phyloP scores from a whole-genome alignment of 2,329 filamentous ascomycete species.

The Paecilomyces niveus region DNA sequence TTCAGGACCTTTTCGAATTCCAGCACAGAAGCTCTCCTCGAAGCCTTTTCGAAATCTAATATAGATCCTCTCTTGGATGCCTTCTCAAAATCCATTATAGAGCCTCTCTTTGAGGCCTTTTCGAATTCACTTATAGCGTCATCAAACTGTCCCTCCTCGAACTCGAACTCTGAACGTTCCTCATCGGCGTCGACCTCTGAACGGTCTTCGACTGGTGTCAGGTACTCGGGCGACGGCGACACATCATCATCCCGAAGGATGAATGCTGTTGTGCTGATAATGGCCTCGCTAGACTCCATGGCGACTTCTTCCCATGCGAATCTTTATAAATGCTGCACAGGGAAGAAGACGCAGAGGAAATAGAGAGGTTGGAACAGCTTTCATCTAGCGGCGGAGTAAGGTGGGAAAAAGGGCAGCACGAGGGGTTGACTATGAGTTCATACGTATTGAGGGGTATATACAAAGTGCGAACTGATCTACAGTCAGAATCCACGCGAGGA shows the following conservation, averaged over 20 bases:
- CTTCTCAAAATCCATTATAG: background rate
- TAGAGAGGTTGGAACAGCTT: background rate
- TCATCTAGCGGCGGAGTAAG: background rate
- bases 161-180: background rate
- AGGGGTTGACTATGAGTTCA: background rate
- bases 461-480: background rate
- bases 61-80: too few species aligned
- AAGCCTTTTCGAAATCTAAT: too few species aligned
- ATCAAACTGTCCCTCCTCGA: conserved; percentile 5
- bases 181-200: conserved; percentile 4
- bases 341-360: background rate
- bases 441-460: background rate
- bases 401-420: background rate
- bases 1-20: too few species aligned
- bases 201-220: background rate
- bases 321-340: background rate
- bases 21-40: too few species aligned
- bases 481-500: background rate
- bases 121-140: conserved; percentile 4
- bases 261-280: background rate
- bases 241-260: background rate
- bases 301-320: background rate
- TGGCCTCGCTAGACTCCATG: background rate
- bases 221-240: background rate
- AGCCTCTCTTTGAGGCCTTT: conserved; percentile 5